Percentiles rank a stretch among this genome's conserved stretches.
Conservation (phyloP, 1,284 basidiomycete species). For the Cryptococcus jaspeensis region DNA sequence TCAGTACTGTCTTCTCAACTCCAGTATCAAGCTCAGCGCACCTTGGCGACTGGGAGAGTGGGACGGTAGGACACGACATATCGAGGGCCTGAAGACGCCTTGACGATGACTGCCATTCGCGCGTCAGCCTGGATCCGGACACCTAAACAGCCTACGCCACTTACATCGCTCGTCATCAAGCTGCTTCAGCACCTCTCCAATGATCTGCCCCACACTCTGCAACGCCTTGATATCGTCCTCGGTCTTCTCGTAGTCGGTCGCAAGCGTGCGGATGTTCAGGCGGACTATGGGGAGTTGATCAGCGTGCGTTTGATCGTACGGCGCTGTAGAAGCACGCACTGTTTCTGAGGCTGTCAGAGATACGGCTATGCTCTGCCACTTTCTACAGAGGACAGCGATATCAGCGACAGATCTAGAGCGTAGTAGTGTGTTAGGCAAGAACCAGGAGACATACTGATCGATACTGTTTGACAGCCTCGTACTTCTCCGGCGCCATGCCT, state of each 20-base stretch:
- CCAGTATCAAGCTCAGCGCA: slow-evolving; percentile 21
- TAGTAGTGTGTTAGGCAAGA: neutral
- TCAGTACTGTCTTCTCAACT: neutral
- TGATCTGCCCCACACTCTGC: slow-evolving; percentile 98
- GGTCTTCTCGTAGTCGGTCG: slow-evolving; percentile 89
- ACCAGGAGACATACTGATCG: slow-evolving; percentile 39
- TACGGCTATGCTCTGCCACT: slow-evolving; percentile 81
- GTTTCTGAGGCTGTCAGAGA: slow-evolving; percentile 80
- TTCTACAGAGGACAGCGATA: slow-evolving; percentile 59
- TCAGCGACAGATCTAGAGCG: neutral
- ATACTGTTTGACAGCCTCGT: slow-evolving; percentile 52
- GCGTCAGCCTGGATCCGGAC: slow-evolving; percentile 1
- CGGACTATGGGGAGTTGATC: slow-evolving; percentile 34
- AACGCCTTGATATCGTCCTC: slow-evolving; percentile 99
- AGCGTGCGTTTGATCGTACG: neutral
- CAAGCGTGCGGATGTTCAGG: slow-evolving; percentile 69
- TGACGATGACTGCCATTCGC: slow-evolving; percentile 80
- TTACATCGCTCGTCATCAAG: slow-evolving; percentile 95
- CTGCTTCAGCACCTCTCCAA: slow-evolving; percentile 98
- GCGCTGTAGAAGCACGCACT: slow-evolving; percentile 57
- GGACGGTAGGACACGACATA: slow-evolving; percentile 99
- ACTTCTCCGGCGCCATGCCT: slow-evolving; percentile 44
- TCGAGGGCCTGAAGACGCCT: slow-evolving; percentile 95
- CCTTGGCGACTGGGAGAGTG: slow-evolving; percentile 81
- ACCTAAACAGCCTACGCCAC: slow-evolving; percentile 33